phyloP scores from a whole-genome alignment of 2,329 filamentous ascomycete genomes.

The Nannizziopsis arthrosporioides region DNA sequence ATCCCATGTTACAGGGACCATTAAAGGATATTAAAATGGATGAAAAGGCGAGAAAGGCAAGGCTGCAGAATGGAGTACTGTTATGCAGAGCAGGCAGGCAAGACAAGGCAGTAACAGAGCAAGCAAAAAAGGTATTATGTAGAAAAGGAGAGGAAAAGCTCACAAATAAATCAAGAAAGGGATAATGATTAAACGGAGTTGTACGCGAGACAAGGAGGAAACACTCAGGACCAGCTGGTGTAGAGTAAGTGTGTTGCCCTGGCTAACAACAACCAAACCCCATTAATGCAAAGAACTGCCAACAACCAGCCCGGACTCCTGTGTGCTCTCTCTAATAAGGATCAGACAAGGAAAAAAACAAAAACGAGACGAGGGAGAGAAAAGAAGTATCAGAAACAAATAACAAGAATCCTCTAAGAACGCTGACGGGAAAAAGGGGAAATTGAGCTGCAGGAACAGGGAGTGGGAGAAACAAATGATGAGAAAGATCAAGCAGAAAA shows the following conservation, averaged over 20 bases:
- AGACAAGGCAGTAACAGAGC: too few species aligned
- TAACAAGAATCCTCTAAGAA: slow-evolving; percentile 13
- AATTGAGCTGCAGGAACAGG: slow-evolving; percentile 10
- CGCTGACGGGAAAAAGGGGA: slow-evolving; percentile 24
- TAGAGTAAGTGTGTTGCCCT: slow-evolving; percentile 26
- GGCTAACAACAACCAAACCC: slow-evolving; percentile 20
- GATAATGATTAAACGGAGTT: slow-evolving; percentile 17
- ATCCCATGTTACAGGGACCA: background rate
- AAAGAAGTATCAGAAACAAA: slow-evolving; percentile 21
- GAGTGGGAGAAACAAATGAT: slow-evolving; percentile 8
- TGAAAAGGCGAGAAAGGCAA: background rate
- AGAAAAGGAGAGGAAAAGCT: slow-evolving; percentile 11
- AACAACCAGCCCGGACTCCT: slow-evolving; percentile 36
- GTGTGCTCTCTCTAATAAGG: slow-evolving; percentile 25
- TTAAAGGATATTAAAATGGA: slow-evolving; percentile 5
- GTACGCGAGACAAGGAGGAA: slow-evolving; percentile 18
- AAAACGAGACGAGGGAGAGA: slow-evolving; percentile 24
- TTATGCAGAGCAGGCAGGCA: too few species aligned
- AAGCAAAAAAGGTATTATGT: background rate
- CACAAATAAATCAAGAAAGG: slow-evolving; percentile 23
- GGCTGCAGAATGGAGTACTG: background rate
- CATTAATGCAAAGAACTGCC: slow-evolving; percentile 24
- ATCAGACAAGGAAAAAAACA: slow-evolving; percentile 10
- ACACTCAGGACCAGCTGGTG: slow-evolving; percentile 40
- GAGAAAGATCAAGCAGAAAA: slow-evolving; percentile 9